Percentiles rank a stretch among this genome's conserved stretches.
phyloP scores from a whole-genome alignment of 2,329 filamentous ascomycete species.

The Verticillium isaacii region DNA sequence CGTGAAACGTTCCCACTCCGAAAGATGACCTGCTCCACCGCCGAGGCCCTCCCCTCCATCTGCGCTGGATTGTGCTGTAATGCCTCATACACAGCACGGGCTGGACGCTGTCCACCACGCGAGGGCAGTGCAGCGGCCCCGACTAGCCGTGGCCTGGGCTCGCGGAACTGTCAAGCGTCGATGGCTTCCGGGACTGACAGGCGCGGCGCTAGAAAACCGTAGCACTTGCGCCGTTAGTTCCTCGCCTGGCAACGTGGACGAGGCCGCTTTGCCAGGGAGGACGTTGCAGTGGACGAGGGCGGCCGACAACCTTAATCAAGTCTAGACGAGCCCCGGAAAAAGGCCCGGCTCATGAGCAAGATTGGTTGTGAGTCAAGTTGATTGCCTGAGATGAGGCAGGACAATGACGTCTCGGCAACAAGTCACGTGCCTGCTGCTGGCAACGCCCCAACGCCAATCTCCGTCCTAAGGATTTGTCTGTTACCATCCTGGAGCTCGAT shows the following conservation, averaged over 20 bases:
- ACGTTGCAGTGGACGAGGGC: background rate
- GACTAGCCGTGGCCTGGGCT: background rate
- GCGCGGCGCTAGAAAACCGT: background rate
- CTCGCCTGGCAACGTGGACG: background rate
- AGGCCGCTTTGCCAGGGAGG: background rate
- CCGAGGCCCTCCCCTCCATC: background rate
- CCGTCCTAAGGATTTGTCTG: too few species aligned
- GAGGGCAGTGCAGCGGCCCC: background rate
- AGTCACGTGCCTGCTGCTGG: background rate
- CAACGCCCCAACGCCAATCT: too few species aligned
- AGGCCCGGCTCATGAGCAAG: background rate
- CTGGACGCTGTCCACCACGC: background rate
- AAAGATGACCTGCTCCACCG: background rate
- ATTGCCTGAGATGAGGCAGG: background rate
- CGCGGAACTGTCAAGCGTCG: background rate
- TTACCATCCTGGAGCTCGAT: too few species aligned
- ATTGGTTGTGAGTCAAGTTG: background rate
- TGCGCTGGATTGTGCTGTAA: background rate
- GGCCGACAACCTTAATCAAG: background rate
- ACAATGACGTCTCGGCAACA: background rate
- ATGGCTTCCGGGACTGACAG: background rate
- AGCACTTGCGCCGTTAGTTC: background rate
- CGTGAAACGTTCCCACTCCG: background rate
- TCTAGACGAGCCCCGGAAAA: background rate
- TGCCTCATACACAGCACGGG: background rate